Base-by-base conservation (phyloP, 2,329 filamentous ascomycete species). In the Fusarium pilosicola region DNA sequence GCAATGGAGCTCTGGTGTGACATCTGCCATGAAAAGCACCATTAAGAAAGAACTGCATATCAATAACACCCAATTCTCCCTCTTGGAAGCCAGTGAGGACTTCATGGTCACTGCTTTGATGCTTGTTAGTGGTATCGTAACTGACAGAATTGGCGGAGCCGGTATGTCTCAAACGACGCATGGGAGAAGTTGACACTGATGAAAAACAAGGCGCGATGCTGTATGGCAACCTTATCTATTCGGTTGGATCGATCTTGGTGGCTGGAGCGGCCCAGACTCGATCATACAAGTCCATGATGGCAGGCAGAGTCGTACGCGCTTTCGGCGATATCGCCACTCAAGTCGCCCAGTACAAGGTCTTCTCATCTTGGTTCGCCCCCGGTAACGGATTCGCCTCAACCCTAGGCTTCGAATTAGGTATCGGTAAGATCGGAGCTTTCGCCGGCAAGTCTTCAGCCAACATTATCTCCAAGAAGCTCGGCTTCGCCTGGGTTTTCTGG, bases 331-430 rank as follows among this genome's bases (percentile, higher is more conserved):
- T 90, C 42, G 87, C 89, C 1, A 91, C 89, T 0, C 89, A 91
- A 74, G 84, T 90, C 30, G 89, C 89, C 0, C 88, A 91, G 75
- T 91, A 90, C 77, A 89, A 90, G 66, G 86, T 91, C 62, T 91
- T 91, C 74, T 89, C 88, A 3, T 89, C 88, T 0, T 91, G 89
- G 89, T 91, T 91, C 66, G 84, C 88, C 0, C 89, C 89, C 0
- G 88, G 84, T 36, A 85, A 88, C 72, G 89, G 89, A 6, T 91
- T 91, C 75, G 89, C 89, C 0, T 88, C 88, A 0, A 91, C 88
- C 0, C 81, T 91, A 0, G 89, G 85, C 0, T 86, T 91, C n/a
- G 89, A 91, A 75, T 81, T 91, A 2, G 88, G 85, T 0, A 85
- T 65, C 9, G 88, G 88, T 22, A 90, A 90, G 79, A 86, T 91